These are phyloP conservation scores for Didymella arachidicola DNA, from an alignment of 2,329 filamentous ascomycete genomes.

Conservation along the genomic window DNA sequence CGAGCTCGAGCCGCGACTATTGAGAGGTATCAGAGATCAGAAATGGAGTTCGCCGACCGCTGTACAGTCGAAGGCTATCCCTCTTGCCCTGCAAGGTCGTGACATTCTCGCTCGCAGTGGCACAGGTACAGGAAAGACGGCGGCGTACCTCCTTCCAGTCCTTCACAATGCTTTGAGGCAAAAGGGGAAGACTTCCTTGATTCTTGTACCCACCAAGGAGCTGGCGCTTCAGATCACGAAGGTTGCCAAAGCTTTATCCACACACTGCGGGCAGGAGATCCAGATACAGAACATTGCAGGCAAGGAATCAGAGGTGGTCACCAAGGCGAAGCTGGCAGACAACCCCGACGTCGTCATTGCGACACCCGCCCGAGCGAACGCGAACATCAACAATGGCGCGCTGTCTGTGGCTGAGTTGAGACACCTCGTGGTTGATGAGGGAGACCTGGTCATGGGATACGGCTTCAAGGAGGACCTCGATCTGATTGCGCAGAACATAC, in stretches of 20 bases:
- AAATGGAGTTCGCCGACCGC: constrained; percentile 87
- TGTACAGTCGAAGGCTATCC: constrained; percentile 87
- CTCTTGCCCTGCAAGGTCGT: constrained; percentile 83
- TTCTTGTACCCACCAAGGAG: constrained; percentile 93
- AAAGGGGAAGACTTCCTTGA: constrained; percentile 79
- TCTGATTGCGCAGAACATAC: constrained; percentile 77
- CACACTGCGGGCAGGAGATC: constrained; percentile 85
- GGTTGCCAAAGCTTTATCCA: constrained; percentile 76
- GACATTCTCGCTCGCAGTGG: constrained; percentile 92
- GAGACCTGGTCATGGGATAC: constrained; percentile 91
- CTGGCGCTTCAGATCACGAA: constrained; percentile 90
- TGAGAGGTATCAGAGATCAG: constrained; percentile 85
- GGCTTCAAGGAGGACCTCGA: constrained; percentile 92
- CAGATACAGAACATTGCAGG: constrained; percentile 86
- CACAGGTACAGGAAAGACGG: constrained; percentile 96
- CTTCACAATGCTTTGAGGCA: constrained; percentile 81
- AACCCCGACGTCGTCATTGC: constrained; percentile 88
- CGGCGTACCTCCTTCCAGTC: constrained; percentile 92
- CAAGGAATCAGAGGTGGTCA: constrained; percentile 88
- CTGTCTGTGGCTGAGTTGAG: constrained; percentile 75
- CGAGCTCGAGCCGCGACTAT: constrained; percentile 81
- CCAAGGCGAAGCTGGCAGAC: constrained; percentile 84
- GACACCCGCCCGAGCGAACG: constrained; percentile 83
- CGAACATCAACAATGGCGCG: constrained; percentile 76
- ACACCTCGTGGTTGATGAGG: constrained; percentile 90